Evolutionary conservation across 2,329 filamentous ascomycete genomes (phyloP).

Genomic region (Fusarium fujikuroi): DNA sequence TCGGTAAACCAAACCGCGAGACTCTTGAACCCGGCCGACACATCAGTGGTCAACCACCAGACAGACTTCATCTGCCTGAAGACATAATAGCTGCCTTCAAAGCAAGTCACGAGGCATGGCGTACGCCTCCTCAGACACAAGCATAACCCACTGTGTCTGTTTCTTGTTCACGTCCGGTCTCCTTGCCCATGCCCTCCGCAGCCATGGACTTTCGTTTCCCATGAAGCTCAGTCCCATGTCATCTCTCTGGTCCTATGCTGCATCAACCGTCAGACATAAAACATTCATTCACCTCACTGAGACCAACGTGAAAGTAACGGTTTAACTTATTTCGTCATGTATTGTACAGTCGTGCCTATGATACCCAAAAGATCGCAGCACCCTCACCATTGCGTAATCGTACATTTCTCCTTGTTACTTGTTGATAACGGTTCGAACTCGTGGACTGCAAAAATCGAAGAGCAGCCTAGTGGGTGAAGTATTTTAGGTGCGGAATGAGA

Average conservation of each 20-base stretch:
- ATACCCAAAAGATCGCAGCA: background rate
- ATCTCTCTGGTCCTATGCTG: background rate
- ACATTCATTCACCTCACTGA: background rate
- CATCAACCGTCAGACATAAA: background rate
- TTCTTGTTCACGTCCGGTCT: background rate
- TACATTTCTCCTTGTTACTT: constrained; percentile 24
- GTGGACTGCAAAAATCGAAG: background rate
- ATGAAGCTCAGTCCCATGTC: too few species aligned
- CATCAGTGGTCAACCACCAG: too few species aligned
- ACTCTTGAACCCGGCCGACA: background rate
- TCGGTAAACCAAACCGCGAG: background rate
- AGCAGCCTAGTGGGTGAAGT: background rate
- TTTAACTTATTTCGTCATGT: constrained; percentile 25
- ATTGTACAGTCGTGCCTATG: constrained; percentile 42
- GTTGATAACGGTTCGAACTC: background rate
- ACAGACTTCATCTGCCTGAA: background rate
- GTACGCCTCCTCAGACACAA: background rate
- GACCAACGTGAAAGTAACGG: background rate
- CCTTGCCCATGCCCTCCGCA: background rate
- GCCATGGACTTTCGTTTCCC: background rate
- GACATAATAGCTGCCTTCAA: background rate
- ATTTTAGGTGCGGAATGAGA: background rate
- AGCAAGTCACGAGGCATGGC: background rate
- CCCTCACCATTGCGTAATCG: constrained; percentile 27
- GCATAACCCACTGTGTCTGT: background rate